phyloP scores from a whole-genome alignment of 2,329 filamentous ascomycete genomes.

The Cercospora sp. region DNA sequence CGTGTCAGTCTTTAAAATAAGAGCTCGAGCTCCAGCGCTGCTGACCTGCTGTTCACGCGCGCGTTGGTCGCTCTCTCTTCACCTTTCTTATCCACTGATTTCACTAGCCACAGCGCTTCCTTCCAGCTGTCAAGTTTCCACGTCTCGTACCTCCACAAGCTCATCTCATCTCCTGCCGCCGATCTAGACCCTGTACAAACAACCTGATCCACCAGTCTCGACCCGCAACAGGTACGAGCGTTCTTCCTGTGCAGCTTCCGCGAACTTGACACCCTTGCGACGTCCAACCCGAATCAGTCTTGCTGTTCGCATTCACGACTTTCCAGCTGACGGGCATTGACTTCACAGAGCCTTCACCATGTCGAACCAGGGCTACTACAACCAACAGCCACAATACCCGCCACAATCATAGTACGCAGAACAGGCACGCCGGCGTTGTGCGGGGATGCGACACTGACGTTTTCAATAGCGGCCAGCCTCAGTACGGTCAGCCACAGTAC shows the following conservation, averaged over 20 bases:
- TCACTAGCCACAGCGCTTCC: constrained; percentile 4
- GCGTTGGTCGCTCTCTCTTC: not conserved
- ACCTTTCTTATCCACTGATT: not conserved
- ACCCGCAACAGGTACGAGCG: not conserved
- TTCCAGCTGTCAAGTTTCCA: not conserved
- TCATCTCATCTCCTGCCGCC: not conserved
- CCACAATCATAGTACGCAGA: constrained; percentile 10
- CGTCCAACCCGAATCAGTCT: not conserved
- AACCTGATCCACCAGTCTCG: not conserved
- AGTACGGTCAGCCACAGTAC: constrained; percentile 37
- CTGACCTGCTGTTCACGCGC: not conserved
- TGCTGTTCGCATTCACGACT: not conserved
- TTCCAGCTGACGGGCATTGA: not conserved
- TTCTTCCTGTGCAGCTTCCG: not conserved
- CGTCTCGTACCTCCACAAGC: not conserved
- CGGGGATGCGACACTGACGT: not conserved
- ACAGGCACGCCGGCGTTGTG: not conserved
- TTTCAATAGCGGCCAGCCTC: constrained; percentile 22
- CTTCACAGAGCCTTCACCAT: constrained; percentile 34
- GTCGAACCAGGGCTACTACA: constrained; percentile 48
- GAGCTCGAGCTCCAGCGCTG: not conserved
- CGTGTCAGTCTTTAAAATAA: not conserved
- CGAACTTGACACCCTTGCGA: not conserved
- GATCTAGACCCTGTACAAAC: not conserved
- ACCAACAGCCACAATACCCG: constrained; percentile 42